Evolutionary conservation across 306 rosid genomes (phyloP), one percentile per base, ranked within the genome.

Genomic region (Delonix regia): DNA sequence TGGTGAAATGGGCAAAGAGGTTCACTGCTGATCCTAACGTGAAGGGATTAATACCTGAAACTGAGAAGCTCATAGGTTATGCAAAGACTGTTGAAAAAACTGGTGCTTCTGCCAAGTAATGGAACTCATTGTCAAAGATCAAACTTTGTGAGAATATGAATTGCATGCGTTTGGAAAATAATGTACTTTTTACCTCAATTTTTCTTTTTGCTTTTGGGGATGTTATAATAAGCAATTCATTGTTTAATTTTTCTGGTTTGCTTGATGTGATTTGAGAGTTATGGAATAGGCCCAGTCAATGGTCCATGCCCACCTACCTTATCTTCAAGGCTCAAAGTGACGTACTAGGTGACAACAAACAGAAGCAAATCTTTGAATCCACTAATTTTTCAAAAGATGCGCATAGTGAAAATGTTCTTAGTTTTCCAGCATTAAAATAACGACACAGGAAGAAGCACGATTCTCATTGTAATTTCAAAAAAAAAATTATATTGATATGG

Each of bases 1-100:
- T 91, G 86, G 83, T 71, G 60, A 85, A 86, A 44, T 91, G 92
- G 94, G 89, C 88, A 9, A 80, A 85, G 27, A 83, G 19, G 8
- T 89, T 89, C 78, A 71, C 59, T 14, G 53, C 69, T 68, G 79
- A 89, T 56, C 83, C 86, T 76, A 64, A 84, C 69, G 93, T 91
- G 18, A 79, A 71, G 55, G 93, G 81, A 10, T 68, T 87, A 22
- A 53, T 91, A 38, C 96, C 96, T 2, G 83, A 85, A 11, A 83
- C 83, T 48, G 82, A 66, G 9, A 87, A 72, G 75, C 90, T 91
- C 70, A 65, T 80, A 19, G 89, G 84, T 81, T 47, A 72, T 84
- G 66, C 84, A 9, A 82, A 80, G 87, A 1, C 63, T 30, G 9
- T 88, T 73, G 76, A 85, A 61, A 89, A 66, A 77, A 10, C 45